Conservation (phyloP, 1,139 yeast species). For the Schwanniomyces etchellsii region DNA sequence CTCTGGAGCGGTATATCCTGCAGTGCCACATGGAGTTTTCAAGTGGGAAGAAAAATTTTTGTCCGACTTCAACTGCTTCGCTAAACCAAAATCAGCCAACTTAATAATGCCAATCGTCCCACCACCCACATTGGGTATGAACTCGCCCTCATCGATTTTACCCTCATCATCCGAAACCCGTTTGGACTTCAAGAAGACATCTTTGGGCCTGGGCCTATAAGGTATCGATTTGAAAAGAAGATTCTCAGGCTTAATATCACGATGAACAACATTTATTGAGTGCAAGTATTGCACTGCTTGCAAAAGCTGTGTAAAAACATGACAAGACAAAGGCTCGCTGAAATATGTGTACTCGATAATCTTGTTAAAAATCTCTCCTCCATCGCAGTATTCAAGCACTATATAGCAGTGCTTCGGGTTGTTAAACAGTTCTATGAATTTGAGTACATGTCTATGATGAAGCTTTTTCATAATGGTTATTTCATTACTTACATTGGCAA, state of each 20-base stretch:
- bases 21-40: constrained; percentile 63
- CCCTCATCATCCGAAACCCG: constrained; percentile 72
- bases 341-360: constrained; percentile 89
- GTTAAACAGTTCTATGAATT: constrained; percentile 59
- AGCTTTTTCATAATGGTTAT: constrained; percentile 76
- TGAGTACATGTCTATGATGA: constrained; percentile 67
- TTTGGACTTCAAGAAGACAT: constrained; percentile 35
- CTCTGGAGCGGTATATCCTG: constrained; percentile 84
- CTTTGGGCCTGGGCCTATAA: constrained; percentile 37
- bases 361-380: constrained; percentile 94
- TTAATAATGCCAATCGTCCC: constrained; percentile 86
- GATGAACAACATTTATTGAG: constrained; percentile 76
- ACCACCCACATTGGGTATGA: constrained; percentile 73
- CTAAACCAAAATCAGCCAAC: constrained; percentile 89
- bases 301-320: constrained; percentile 80
- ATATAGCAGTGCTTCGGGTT: constrained; percentile 62
- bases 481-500: constrained; percentile 68
- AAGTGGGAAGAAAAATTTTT: constrained; percentile 34
- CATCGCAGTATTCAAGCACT: constrained; percentile 78
- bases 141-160: constrained; percentile 84
- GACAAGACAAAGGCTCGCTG: constrained; percentile 78
- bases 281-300: constrained; percentile 79
- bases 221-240: constrained; percentile 55
- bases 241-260: constrained; percentile 95
- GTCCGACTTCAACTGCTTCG: constrained; percentile 69